A percentile compares a stretch with the other conserved stretches of the same genome.
These are phyloP conservation scores for Saururus chinensis DNA, from an alignment of 164 flowering plant genomes.

Conservation along the genomic window DNA sequence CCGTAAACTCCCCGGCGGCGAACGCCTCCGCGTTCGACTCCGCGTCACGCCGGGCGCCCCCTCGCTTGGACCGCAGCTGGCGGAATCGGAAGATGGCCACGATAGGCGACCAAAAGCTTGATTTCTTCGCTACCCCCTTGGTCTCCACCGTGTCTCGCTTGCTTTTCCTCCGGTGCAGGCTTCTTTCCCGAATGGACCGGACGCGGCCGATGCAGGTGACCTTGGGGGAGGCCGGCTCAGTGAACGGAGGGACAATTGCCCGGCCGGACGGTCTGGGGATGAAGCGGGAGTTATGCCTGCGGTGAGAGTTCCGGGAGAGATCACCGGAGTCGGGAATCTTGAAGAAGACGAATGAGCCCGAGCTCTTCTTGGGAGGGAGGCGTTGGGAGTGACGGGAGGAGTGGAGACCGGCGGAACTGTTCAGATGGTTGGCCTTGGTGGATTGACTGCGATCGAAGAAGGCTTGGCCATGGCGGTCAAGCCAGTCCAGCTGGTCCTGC, in stretches of 20 bases:
- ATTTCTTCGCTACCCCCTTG: background rate
- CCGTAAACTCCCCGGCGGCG: conserved; percentile 7
- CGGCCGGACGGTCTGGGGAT: conserved; percentile 17
- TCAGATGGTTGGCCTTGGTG: background rate
- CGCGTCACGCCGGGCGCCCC: conserved; percentile 16
- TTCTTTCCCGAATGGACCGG: conserved; percentile 6
- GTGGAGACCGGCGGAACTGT: background rate
- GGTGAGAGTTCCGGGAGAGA: conserved; percentile 4
- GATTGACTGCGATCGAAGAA: conserved; percentile 37
- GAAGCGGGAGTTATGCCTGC: conserved; percentile 5
- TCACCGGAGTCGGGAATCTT: conserved; percentile 12
- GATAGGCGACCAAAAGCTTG: background rate
- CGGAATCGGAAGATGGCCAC: background rate
- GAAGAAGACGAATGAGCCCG: conserved; percentile 17
- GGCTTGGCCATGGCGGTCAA: conserved; percentile 59
- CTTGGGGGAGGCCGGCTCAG: conserved; percentile 30
- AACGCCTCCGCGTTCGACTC: conserved; percentile 4
- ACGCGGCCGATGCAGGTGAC: conserved; percentile 32
- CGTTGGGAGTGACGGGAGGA: conserved; percentile 10
- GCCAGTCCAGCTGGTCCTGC: conserved; percentile 72
- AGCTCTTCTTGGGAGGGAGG: conserved; percentile 5
- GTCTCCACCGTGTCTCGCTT: background rate
- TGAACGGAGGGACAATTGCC: conserved; percentile 4
- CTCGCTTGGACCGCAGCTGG: too few species aligned
- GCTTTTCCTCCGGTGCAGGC: conserved; percentile 1